Conservation (phyloP, 148 eudicot species). For the Rhododendron vialii region DNA sequence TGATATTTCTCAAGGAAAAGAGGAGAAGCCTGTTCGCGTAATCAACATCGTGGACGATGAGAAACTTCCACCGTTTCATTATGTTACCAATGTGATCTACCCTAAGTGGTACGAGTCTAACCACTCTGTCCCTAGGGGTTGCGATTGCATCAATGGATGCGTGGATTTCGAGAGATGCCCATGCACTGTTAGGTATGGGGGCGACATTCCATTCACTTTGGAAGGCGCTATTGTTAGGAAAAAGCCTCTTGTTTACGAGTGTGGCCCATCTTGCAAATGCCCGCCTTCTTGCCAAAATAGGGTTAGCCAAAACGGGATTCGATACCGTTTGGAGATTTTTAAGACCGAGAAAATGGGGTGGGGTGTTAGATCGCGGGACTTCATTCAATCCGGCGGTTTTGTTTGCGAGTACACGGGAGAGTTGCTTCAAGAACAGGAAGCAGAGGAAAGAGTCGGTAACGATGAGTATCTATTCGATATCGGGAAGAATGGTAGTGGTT, state of each 20-base stretch:
- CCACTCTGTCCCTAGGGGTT: conserved; percentile 7
- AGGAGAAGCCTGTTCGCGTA: conserved; percentile 20
- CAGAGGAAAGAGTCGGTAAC: conserved; percentile 22
- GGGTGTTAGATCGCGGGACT: conserved; percentile 31
- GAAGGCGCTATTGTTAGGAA: conserved; percentile 17
- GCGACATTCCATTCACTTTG: conserved; percentile 23
- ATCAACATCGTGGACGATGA: conserved; percentile 22
- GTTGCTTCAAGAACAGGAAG: conserved; percentile 23
- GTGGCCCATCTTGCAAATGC: conserved; percentile 38
- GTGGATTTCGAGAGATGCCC: conserved; percentile 18
- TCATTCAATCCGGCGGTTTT: conserved; percentile 35
- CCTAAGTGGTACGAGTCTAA: conserved; percentile 7
- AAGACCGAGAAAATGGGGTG: conserved; percentile 28
- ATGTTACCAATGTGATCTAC: conserved; percentile 23
- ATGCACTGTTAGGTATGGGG: conserved; percentile 30
- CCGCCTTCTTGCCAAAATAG: conserved; percentile 23
- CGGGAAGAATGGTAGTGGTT: conserved; percentile 5
- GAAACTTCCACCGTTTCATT: conserved; percentile 18
- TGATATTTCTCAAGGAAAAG: conserved; percentile 35
- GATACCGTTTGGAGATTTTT: conserved; percentile 16
- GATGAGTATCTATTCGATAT: conserved; percentile 36
- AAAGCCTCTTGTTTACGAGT: conserved; percentile 27
- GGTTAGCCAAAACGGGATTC: conserved; percentile 24
- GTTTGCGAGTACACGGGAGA: conserved; percentile 41
- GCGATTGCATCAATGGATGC: conserved; percentile 35